Conservation (phyloP, 1,139 yeast genomes). For the Hyphopichia pseudoburtonii region DNA sequence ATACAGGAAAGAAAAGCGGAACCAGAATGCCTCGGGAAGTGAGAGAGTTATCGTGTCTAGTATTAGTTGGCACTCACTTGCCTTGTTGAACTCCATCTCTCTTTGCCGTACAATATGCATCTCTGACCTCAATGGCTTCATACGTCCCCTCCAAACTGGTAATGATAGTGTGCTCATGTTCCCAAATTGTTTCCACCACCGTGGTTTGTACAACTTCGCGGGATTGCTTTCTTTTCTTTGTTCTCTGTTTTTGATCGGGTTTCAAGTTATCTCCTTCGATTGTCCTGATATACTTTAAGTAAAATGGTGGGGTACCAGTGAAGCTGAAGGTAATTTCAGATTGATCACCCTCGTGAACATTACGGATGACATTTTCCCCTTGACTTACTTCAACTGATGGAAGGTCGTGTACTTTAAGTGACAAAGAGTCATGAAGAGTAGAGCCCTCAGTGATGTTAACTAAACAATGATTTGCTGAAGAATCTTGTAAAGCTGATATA, state of each 20-base stretch:
- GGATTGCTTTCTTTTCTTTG: conserved; percentile 25
- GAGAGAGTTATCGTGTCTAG: too few relatives aligned
- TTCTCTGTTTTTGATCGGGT: conserved; percentile 20
- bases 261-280: conserved; percentile 52
- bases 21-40: too few relatives aligned
- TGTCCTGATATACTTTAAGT: conserved; percentile 54
- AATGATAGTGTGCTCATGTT: conserved; percentile 63
- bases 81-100: too few relatives aligned
- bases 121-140: conserved; percentile 85
- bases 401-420: conserved; percentile 65
- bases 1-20: too few relatives aligned
- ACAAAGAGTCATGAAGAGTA: conserved; percentile 40
- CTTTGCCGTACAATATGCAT: conserved; percentile 70
- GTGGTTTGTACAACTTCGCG: conserved; percentile 67
- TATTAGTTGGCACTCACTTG: too few relatives aligned
- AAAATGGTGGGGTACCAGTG: conserved; percentile 73
- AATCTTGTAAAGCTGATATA: conserved; percentile 71
- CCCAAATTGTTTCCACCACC: conserved; percentile 68
- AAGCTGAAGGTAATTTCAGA: conserved; percentile 69
- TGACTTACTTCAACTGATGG: conserved; percentile 91
- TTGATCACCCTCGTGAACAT: conserved; percentile 88
- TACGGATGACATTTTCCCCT: conserved; percentile 69
- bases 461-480: conserved; percentile 67
- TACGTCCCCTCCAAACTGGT: conserved; percentile 92
- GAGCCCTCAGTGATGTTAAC: conserved; percentile 53